Base-by-base conservation (phyloP, 2,329 filamentous ascomycete genomes). In the Elsinoe ampelina region DNA sequence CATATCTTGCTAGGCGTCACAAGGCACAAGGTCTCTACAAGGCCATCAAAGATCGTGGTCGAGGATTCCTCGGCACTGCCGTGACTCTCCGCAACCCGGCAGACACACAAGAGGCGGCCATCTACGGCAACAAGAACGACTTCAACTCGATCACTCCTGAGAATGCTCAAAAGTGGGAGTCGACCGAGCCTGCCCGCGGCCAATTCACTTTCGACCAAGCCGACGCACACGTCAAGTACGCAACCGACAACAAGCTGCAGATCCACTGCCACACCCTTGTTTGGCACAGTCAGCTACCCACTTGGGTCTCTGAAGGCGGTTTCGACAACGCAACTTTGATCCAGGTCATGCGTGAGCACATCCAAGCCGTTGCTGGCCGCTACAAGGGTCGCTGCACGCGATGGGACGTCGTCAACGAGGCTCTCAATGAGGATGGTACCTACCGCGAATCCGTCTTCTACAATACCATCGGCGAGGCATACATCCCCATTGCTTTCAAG, bases 241-340 rank as follows among this genome's bases (percentile, higher is more conserved):
- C 70, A 3, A 64, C 64, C n/a, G 61, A 64, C 42, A 68, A 73
- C 60, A 64, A 67, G 26, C 65, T 70, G 47, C 61, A 68, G 54
- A 64, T 71, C 56, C 63, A 71, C 45, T 74, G 72, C 66, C 72
- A 74, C 59, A 72, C 62, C 7, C 63, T 73, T 4, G 70, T 74
- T 2, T 75, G 72, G 72, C 66, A 73, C 62, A 68, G 63, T 38
- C 71, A 73, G 50, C 63, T 73, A 12, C 71, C 72, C 0, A 58
- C 55, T 12, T 75, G 72, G 70, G 68, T 73, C 0, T 65, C 64
- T 1, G 61, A 63, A 8, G 70, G 71, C 36, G 64, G 65, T 5
- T 52, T 52, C 34, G 66, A 71, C 61, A 73, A 74, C 59, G 66
- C 68, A 5, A 73, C 71, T 1, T 62, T 74, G 4, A 71, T 73